These are phyloP conservation scores for Hymenoscyphus linearis DNA, from an alignment of 2,329 filamentous ascomycete species.

Conservation along the genomic window DNA sequence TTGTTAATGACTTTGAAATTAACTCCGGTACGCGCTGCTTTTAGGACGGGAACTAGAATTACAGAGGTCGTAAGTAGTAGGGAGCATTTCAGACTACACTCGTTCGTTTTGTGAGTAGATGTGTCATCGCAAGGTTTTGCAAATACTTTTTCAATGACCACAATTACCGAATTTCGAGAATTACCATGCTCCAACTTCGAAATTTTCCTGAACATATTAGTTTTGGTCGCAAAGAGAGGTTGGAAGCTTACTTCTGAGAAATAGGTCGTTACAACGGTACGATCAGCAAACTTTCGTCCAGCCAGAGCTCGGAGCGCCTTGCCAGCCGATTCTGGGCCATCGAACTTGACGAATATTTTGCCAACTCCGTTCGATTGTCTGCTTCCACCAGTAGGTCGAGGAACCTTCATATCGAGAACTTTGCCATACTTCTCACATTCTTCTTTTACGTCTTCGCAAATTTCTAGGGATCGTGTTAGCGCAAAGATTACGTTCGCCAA, in stretches of 20 bases:
- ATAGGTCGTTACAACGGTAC: constrained; percentile 94
- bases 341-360: constrained; percentile 97
- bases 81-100: neutral
- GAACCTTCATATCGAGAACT: constrained; percentile 86
- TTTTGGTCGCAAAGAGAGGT: constrained; percentile 1
- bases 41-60: constrained; percentile 11
- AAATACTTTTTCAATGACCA: neutral
- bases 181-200: constrained; percentile 52
- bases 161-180: neutral
- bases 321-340: constrained; percentile 68
- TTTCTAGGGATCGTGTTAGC: constrained; percentile 61
- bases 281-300: constrained; percentile 90
- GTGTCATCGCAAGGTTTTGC: neutral
- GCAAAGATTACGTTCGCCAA: neutral
- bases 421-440: constrained; percentile 89
- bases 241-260: constrained; percentile 71
- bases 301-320: constrained; percentile 86
- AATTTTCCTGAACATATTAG: constrained; percentile 68
- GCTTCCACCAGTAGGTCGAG: constrained; percentile 75
- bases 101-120: neutral
- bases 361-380: constrained; percentile 85
- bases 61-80: constrained; percentile 6
- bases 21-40: constrained; percentile 1
- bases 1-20: neutral
- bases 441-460: constrained; percentile 87